Evolutionary conservation across 441 rosid genomes (phyloP).

Genomic region (Rhodomyrtus psidioides): DNA sequence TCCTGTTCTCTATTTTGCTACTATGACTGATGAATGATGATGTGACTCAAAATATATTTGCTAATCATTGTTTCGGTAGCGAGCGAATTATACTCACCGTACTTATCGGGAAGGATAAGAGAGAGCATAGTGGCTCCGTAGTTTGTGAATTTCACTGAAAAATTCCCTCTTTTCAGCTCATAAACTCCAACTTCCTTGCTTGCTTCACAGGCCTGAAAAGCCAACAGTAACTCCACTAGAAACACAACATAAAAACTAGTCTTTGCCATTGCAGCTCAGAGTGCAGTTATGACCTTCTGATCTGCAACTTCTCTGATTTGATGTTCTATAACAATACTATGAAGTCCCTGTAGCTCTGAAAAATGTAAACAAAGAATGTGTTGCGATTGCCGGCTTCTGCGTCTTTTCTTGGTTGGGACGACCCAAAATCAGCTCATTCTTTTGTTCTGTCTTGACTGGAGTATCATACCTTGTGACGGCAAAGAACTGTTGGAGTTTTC

Average conservation of each 20-base stretch:
- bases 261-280: not conserved
- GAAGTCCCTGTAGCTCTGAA: not conserved
- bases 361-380: not conserved
- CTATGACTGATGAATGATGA: not conserved
- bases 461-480: not conserved
- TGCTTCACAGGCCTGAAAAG: constrained; percentile 9
- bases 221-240: constrained; percentile 2
- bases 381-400: not conserved
- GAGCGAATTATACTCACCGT: constrained; percentile 20
- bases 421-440: not conserved
- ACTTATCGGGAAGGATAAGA: constrained; percentile 42
- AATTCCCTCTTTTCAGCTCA: constrained; percentile 37
- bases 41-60: not conserved
- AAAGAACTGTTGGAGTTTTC: not conserved
- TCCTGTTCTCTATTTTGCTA: not conserved
- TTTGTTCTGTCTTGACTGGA: not conserved
- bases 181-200: constrained; percentile 20
- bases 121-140: constrained; percentile 75
- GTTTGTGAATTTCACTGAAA: constrained; percentile 48
- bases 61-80: not conserved
- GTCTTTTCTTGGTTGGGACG: not conserved
- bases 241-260: not conserved
- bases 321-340: not conserved
- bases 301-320: not conserved
- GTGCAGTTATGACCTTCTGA: not conserved